phyloP scores from a whole-genome alignment of 1,284 basidiomycete species.

The Cutaneotrichosporon arboriforme region DNA sequence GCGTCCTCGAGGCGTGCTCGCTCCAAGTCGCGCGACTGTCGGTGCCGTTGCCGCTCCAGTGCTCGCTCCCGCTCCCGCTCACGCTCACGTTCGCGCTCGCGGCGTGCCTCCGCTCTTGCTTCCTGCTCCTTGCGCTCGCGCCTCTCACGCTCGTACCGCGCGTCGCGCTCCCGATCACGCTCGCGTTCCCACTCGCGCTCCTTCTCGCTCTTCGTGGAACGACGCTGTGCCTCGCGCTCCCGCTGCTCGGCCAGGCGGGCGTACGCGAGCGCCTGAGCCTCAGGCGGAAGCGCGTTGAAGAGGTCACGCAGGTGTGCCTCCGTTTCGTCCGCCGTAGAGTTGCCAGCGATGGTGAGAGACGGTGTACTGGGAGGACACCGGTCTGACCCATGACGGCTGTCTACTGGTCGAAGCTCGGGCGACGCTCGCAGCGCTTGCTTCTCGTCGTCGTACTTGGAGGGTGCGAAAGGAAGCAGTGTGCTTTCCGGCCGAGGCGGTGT shows the following conservation, averaged over 20 bases:
- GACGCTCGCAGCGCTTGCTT: not conserved
- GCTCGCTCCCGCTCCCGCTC: too few species aligned
- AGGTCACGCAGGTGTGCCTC: slow-evolving; percentile 8
- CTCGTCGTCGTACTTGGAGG: not conserved
- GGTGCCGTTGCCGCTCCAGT: too few species aligned
- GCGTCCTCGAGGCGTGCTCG: too few species aligned
- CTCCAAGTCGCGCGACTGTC: too few species aligned
- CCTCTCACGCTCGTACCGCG: not conserved
- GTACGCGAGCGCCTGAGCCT: slow-evolving; percentile 8
- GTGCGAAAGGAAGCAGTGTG: not conserved
- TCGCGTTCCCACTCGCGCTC: not conserved
- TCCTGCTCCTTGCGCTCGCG: too few species aligned
- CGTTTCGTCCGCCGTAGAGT: not conserved
- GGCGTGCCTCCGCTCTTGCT: too few species aligned
- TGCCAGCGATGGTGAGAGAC: too few species aligned
- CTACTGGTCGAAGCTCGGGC: not conserved
- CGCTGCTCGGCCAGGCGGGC: slow-evolving; percentile 4
- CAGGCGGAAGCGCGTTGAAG: slow-evolving; percentile 12
- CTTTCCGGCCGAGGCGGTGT: not conserved
- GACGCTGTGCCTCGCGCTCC: not conserved
- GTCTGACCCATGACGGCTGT: not conserved
- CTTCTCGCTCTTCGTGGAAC: not conserved
- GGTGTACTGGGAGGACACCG: too few species aligned
- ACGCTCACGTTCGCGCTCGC: too few species aligned
- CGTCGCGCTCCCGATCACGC: not conserved